Conservation (phyloP, 192 early-diverging fungal species). For the Umbelopsis ramanniana region DNA sequence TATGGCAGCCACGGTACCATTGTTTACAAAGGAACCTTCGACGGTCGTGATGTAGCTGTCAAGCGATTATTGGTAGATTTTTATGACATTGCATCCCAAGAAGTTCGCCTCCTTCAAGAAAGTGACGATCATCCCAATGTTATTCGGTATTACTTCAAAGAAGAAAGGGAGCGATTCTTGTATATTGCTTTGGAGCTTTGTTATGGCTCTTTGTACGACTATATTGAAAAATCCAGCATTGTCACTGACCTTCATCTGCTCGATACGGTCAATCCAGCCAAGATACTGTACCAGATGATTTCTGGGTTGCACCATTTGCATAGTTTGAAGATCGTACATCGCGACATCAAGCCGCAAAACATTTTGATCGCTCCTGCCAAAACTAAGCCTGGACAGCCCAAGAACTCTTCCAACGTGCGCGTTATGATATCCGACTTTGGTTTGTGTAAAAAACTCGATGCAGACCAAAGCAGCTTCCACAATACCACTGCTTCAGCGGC, state of each 20-base stretch:
- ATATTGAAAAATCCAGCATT: slow-evolving; percentile 64
- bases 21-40: slow-evolving; percentile 93
- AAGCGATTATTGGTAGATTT: slow-evolving; percentile 94
- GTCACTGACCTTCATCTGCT: slow-evolving; percentile 51
- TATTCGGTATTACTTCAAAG: slow-evolving; percentile 91
- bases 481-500: slow-evolving; percentile 82
- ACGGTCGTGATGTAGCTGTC: slow-evolving; percentile 90
- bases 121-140: slow-evolving; percentile 97
- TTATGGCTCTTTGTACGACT: slow-evolving; percentile 86
- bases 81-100: slow-evolving; percentile 94
- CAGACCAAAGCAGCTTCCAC: slow-evolving; percentile 93
- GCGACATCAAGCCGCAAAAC: slow-evolving; percentile 98
- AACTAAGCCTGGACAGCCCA: slow-evolving; percentile 21
- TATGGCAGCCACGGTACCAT: slow-evolving; percentile 98
- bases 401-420: slow-evolving; percentile 46
- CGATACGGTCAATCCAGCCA: slow-evolving; percentile 61
- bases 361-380: slow-evolving; percentile 80
- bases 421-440: slow-evolving; percentile 98
- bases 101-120: slow-evolving; percentile 90
- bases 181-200: slow-evolving; percentile 98
- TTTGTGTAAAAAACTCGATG: slow-evolving; percentile 91
- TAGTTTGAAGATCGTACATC: slow-evolving; percentile 93
- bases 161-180: slow-evolving; percentile 88
- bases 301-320: slow-evolving; percentile 89
- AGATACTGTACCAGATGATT: slow-evolving; percentile 84